Base-by-base conservation (phyloP, 345 rosid genomes). In the Adansonia digitata region DNA sequence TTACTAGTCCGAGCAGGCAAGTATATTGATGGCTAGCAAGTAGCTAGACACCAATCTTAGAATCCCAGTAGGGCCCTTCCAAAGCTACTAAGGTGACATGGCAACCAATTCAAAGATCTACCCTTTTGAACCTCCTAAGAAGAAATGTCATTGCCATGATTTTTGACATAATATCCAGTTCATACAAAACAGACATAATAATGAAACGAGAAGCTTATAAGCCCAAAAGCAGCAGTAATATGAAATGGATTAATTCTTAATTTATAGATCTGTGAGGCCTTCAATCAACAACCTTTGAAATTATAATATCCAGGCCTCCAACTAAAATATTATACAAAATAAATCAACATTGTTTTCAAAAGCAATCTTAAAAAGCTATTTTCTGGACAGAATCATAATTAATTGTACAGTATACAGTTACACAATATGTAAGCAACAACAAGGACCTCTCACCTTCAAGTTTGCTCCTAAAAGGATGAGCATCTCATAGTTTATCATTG, bases 191-290 rank as follows among this genome's bases (percentile, higher is more conserved):
- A 66, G 29, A 43, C 52, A n/a, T n/a, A 24, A 40, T 20, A 64
- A 7, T n/a, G 45, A 64, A 37, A 39, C 37, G 5, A 9, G 48
- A 64, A 55, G 26, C 69, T 48, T 37, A 39, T 10, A 10, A 64
- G 48, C 48, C 20, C 48, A 37, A 37, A 31, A n/a, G 18, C 48
- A 64, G 69, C 20, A 39, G 48, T 43, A 37, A 12, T 39, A 64
- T n/a, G 69, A 37, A 64, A 64, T n/a, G 7, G 26, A 64, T 10
- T 64, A n/a, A 64, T 64, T n/a, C 69, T 64, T 64, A 64, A 20
- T 64, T 64, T 10, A 18, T 39, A 64, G 69, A 7, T 20, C 1
- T 10, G 17, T 39, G 8, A n/a, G 29, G 48, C 45, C 69, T 37
- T 46, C 69, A 64, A 64, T 22, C 69, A 64, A 10, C 7, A 20